phyloP scores from a whole-genome alignment of 345 rosid genomes.

The sweet orange (Citrus sinensis) region DVS_A1.0 CM039164.1:19244001-19244500 shows the following conservation, averaged over 20 bases:
- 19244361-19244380: slow-evolving; percentile 29
- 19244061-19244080: not conserved
- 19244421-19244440: not conserved
- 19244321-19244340: slow-evolving; percentile 19
- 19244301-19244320: slow-evolving; percentile 5
- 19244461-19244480: not conserved
- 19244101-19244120: not conserved
- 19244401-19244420: slow-evolving; percentile 40
- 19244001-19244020: not conserved
- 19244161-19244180: not conserved
- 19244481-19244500: not conserved
- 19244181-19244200: not conserved
- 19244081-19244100: not conserved
- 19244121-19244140: not conserved
- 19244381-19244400: slow-evolving; percentile 31
- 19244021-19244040: not conserved
- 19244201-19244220: no score
- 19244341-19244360: slow-evolving; percentile 24
- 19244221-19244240: no score
- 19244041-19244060: slow-evolving; percentile 8
- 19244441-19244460: not conserved
- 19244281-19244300: not conserved
- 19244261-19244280: not conserved
- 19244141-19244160: not conserved
- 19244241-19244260: not conserved